Evolutionary conservation across 2,329 filamentous ascomycete genomes (phyloP), one percentile per base, ranked within the genome.

Genomic region (Aspergillus texensis): DNA sequence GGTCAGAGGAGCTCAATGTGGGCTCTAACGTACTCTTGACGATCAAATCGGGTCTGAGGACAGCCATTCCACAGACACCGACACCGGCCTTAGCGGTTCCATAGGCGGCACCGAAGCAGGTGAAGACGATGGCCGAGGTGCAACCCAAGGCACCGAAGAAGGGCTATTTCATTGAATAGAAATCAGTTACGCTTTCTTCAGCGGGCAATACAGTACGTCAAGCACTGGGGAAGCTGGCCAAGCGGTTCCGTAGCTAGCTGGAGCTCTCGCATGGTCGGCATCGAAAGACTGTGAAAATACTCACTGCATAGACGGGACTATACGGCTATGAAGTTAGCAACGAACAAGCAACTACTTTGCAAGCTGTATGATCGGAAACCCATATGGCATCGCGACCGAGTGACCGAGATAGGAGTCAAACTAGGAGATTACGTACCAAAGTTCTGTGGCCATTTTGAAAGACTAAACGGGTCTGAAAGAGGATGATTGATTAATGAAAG

Each of bases 1-100:
- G 34, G 5, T 19, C 34, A 28, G 32, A 16, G 28, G 12, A 21
- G 4, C 34, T 52, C 8, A 16, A 21, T 19, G 30, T 12, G 34
- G 6, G 32, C 39, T n/a, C 16, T 57, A 63, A 83, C 93, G 77
- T 90, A 98, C 95, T 98, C 91, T 97, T 98, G 81, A 99, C 94
- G 81, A 98, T 97, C 82, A 98, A 85, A 81, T 99, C 95, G 80
- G 95, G 95, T 82, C 95, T 88, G 74, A 99, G 89, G 75, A 98
- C 94, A 91, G 94, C 94, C 91, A 98, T 97, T 74, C 94, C 92
- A 72, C 93, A 93, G 78, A 99, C 97, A 88, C 95, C 95, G 74
- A 98, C 95, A 85, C 95, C 95, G 77, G 95, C 96, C 89, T 99
- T 99, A 79, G 95, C 95, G 73, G 95, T 99, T 83, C 95, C 95